Conservation (phyloP, 2,329 filamentous ascomycete species). For the Paramyrothecium roridum region DNA sequence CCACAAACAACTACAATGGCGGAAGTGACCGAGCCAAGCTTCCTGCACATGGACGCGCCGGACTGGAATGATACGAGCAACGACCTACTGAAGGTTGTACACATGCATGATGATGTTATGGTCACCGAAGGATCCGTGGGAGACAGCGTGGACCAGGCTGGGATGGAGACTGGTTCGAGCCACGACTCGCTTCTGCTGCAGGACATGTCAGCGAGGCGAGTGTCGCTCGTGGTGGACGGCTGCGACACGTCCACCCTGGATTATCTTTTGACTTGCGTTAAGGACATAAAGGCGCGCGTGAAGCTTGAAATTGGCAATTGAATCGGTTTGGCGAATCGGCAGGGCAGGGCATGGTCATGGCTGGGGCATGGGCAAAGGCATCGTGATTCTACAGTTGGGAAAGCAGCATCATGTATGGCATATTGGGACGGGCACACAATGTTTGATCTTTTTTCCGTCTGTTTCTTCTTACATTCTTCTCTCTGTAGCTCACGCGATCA, state of each 20-base stretch:
- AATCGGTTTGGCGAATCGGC: not conserved
- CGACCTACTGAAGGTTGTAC: not conserved
- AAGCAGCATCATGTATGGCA: not conserved
- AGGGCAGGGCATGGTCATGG: not conserved
- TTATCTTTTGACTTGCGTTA: conserved; percentile 1
- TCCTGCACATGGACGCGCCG: not conserved
- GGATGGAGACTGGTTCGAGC: not conserved
- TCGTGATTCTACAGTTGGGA: not conserved
- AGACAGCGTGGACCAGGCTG: not conserved
- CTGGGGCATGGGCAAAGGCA: too few relatives aligned
- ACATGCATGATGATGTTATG: not conserved
- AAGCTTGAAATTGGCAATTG: conserved; percentile 1
- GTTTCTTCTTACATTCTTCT: not conserved
- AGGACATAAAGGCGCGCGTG: not conserved
- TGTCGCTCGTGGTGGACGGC: not conserved
- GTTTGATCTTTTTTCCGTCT: not conserved
- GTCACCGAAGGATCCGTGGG: not conserved
- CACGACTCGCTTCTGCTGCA: not conserved
- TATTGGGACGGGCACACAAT: not conserved
- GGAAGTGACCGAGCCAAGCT: not conserved
- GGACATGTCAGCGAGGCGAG: not conserved
- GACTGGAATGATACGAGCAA: not conserved
- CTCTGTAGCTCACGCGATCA: not conserved
- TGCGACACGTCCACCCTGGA: not conserved
- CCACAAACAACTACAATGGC: not conserved